These are phyloP conservation scores for Leucosporidium yakuticum DNA, from an alignment of 768 basidiomycete species.

Conservation along the genomic window DNA sequence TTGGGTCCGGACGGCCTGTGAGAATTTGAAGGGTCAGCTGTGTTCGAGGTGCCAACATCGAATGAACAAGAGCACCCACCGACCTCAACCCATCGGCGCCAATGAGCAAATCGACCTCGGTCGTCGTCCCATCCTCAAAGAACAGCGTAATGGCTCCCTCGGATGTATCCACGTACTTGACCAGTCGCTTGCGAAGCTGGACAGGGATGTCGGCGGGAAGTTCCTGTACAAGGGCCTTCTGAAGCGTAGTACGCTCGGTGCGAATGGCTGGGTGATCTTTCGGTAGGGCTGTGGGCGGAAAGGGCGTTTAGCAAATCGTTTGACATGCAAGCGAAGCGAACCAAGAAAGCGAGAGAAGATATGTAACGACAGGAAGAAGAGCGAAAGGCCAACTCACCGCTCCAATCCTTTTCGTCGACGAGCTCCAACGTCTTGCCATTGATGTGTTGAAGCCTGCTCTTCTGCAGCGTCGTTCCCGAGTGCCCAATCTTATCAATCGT, in stretches of 20 bases:
- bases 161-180: background rate
- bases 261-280: conserved; percentile 20
- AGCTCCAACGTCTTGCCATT: conserved; percentile 18
- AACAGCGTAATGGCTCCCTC: conserved; percentile 1
- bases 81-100: conserved; percentile 40
- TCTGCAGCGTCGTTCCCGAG: background rate
- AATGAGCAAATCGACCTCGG: conserved; percentile 35
- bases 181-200: conserved; percentile 34
- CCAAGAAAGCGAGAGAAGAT: too few relatives aligned
- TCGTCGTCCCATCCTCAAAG: conserved; percentile 33
- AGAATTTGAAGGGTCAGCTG: background rate
- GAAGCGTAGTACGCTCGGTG: conserved; percentile 34
- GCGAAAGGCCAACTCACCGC: background rate
- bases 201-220: conserved; percentile 30
- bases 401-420: conserved; percentile 3
- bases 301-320: background rate
- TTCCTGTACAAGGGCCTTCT: conserved; percentile 31
- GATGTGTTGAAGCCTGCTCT: background rate
- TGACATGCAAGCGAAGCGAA: background rate
- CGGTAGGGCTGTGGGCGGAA: conserved; percentile 10
- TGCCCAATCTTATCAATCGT: conserved; percentile 3
- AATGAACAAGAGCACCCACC: conserved; percentile 13
- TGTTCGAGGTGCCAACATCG: too few relatives aligned
- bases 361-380: too few relatives aligned
- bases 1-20: background rate